A percentile compares a stretch with the other conserved stretches of the same genome.
Evolutionary conservation across 306 rosid species (phyloP).

Genomic region (Acmispon strigosus): DNA sequence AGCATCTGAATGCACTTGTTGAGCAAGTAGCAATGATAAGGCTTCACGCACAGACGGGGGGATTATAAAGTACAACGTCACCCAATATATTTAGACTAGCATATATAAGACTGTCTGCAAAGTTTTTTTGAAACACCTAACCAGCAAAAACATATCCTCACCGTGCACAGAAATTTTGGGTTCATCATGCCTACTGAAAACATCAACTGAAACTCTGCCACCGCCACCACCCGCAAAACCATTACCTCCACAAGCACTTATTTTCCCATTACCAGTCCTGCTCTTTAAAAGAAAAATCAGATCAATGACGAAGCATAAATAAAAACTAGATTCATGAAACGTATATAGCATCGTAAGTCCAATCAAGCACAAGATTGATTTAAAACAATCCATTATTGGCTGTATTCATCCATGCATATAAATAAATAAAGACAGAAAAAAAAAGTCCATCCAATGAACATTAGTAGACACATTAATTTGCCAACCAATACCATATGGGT

Average conservation of each 20-base stretch:
- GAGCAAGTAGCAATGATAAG: not conserved
- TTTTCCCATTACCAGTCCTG: conserved; percentile 44
- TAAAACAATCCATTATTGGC: not conserved
- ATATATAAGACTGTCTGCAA: not conserved
- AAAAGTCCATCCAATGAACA: not conserved
- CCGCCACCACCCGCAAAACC: conserved; percentile 49
- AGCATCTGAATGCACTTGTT: not conserved
- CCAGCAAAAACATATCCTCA: conserved; percentile 22
- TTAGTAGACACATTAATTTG: not conserved
- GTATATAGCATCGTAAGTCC: not conserved
- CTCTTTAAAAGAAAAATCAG: conserved; percentile 22
- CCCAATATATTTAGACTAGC: not conserved
- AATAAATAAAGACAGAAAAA: not conserved
- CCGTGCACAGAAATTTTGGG: conserved; percentile 44
- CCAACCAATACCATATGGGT: not conserved
- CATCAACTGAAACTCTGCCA: conserved; percentile 45
- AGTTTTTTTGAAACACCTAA: conserved; percentile 5
- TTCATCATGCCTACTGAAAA: conserved; percentile 48
- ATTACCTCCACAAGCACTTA: conserved; percentile 47
- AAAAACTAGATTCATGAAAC: conserved; percentile 2
- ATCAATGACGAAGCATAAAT: conserved; percentile 7
- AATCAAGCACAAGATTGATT: not conserved
- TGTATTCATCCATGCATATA: not conserved
- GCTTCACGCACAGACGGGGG: not conserved
- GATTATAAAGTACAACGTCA: not conserved